These are phyloP conservation scores for Salix dunnii DNA, from an alignment of 345 rosid species.

Conservation along the genomic window DNA sequence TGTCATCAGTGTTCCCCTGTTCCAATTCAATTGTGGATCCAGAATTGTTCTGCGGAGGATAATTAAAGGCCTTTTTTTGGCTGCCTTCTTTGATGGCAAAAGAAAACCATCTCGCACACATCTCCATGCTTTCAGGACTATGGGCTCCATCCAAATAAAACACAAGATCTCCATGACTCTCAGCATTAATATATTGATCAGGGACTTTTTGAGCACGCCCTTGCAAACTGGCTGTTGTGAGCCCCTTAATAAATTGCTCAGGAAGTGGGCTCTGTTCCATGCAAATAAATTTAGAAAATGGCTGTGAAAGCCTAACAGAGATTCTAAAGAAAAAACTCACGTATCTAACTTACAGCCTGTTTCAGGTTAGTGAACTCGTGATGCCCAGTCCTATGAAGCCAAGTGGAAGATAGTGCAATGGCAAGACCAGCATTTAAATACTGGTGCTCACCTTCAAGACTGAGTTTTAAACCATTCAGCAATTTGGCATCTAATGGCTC, in stretches of 20 bases:
- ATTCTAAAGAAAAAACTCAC: neutral
- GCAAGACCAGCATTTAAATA: constrained; percentile 90
- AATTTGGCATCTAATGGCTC: constrained; percentile 56
- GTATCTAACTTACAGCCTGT: constrained; percentile 44
- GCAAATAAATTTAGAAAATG: constrained; percentile 15
- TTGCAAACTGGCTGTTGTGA: constrained; percentile 74
- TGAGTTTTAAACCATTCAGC: constrained; percentile 68
- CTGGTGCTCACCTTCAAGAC: constrained; percentile 94
- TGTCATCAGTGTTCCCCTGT: constrained; percentile 20
- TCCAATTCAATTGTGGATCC: constrained; percentile 29
- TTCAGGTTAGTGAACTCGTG: constrained; percentile 39
- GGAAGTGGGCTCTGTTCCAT: constrained; percentile 61
- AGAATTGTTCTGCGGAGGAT: constrained; percentile 32
- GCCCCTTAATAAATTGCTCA: constrained; percentile 77
- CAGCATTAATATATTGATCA: constrained; percentile 45
- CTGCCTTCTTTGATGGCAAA: constrained; percentile 48
- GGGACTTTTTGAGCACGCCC: constrained; percentile 92
- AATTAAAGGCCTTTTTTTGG: constrained; percentile 30
- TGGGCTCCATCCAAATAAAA: constrained; percentile 97
- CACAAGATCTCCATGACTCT: constrained; percentile 54
- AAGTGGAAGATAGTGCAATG: constrained; percentile 58
- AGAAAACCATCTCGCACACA: constrained; percentile 88
- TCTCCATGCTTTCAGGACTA: constrained; percentile 95
- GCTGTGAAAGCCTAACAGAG: neutral
- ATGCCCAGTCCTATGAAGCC: constrained; percentile 86